phyloP scores from a whole-genome alignment of 2,329 filamentous ascomycete species.

The Epicoccum nigrum region DNA sequence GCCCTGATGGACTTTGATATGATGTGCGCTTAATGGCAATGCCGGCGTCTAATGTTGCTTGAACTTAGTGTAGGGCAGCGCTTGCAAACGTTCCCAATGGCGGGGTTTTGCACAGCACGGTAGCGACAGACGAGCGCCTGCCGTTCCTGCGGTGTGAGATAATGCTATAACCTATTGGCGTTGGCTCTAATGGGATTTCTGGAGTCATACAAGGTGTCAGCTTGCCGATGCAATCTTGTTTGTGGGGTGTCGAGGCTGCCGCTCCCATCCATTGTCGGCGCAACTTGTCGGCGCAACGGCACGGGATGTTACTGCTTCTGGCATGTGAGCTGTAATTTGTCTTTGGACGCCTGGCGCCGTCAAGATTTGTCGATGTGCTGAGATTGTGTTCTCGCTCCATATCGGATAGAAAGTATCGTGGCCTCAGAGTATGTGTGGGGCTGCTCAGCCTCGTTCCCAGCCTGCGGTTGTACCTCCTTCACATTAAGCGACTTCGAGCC shows the following conservation, averaged over 20 bases:
- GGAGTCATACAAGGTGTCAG: slow-evolving; percentile 13
- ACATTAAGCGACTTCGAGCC: neutral
- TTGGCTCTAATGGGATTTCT: neutral
- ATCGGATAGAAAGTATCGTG: slow-evolving; percentile 13
- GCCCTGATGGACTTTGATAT: neutral
- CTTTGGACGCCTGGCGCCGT: slow-evolving; percentile 4
- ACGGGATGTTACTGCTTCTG: neutral
- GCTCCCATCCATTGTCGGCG: slow-evolving; percentile 1
- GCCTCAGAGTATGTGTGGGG: slow-evolving; percentile 11
- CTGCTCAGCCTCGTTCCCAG: slow-evolving; percentile 16
- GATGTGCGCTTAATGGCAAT: neutral
- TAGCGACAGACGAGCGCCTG: neutral
- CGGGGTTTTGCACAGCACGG: neutral
- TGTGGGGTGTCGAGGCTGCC: slow-evolving; percentile 1
- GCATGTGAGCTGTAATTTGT: neutral
- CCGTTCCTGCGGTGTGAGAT: slow-evolving; percentile 15
- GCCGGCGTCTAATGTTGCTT: slow-evolving; percentile 3
- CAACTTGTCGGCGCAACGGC: slow-evolving; percentile 3
- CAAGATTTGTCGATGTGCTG: slow-evolving; percentile 1
- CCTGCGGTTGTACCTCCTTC: slow-evolving; percentile 9
- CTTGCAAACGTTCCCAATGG: slow-evolving; percentile 5
- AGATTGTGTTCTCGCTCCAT: slow-evolving; percentile 2
- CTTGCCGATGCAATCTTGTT: slow-evolving; percentile 1
- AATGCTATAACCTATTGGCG: slow-evolving; percentile 2
- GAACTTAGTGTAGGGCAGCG: slow-evolving; percentile 5